Conservation (phyloP, 1,284 basidiomycete genomes). For the Grifola frondosa region DNA sequence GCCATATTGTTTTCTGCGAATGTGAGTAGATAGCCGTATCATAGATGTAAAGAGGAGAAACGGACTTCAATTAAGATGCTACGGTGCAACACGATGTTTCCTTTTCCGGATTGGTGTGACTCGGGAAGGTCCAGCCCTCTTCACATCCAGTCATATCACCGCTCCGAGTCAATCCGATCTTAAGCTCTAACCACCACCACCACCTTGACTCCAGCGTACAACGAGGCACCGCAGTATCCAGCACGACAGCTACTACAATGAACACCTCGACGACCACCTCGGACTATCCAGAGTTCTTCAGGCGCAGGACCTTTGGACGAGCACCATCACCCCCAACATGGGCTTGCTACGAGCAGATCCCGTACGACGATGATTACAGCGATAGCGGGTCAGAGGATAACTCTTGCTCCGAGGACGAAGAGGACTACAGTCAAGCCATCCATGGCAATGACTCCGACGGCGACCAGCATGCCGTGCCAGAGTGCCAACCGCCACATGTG, state of each 20-base stretch:
- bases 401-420: slow-evolving; percentile 72
- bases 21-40: too few species aligned
- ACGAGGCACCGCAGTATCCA: slow-evolving; percentile 6
- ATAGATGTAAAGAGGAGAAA: too few species aligned
- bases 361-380: slow-evolving; percentile 48
- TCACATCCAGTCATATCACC: slow-evolving; percentile 19
- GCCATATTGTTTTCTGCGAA: slow-evolving; percentile 69
- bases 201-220: slow-evolving; percentile 11
- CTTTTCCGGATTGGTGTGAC: slow-evolving; percentile 23
- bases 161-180: slow-evolving; percentile 22
- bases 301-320: slow-evolving; percentile 69
- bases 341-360: slow-evolving; percentile 86
- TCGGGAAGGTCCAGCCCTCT: slow-evolving; percentile 23
- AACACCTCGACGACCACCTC: slow-evolving; percentile 25
- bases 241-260: slow-evolving; percentile 13
- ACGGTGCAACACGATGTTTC: slow-evolving; percentile 14
- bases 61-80: slow-evolving; percentile 5
- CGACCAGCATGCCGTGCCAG: too few species aligned
- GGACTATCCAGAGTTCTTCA: slow-evolving; percentile 50
- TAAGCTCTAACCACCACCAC: slow-evolving; percentile 28
- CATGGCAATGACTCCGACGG: slow-evolving; percentile 31
- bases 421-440: slow-evolving; percentile 48
- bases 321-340: slow-evolving; percentile 79
- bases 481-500: slow-evolving; percentile 38
- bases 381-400: slow-evolving; percentile 44